Conservation (phyloP, 345 rosid species). For the Salix caprea region DNA sequence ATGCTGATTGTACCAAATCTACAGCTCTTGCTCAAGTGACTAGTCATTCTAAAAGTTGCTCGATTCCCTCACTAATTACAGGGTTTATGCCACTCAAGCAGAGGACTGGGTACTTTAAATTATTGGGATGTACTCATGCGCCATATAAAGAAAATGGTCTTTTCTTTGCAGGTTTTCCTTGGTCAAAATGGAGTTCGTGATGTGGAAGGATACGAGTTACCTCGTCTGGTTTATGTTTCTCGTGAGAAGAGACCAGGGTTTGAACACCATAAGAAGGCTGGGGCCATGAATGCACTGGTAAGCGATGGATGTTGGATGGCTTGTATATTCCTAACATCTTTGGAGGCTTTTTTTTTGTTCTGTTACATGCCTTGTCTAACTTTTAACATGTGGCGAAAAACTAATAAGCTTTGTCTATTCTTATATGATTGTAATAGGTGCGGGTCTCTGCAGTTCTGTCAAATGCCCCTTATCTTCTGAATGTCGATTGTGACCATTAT, state of each 20-base stretch:
- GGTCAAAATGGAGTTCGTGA: slow-evolving; percentile 78
- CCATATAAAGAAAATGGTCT: slow-evolving; percentile 3
- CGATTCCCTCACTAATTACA: background rate
- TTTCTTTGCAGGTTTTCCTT: slow-evolving; percentile 69
- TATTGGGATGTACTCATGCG: background rate
- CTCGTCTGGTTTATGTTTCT: slow-evolving; percentile 90
- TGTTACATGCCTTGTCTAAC: background rate
- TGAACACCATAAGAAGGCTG: slow-evolving; percentile 98
- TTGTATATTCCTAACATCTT: background rate
- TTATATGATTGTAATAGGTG: slow-evolving; percentile 36
- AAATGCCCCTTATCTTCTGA: slow-evolving; percentile 86
- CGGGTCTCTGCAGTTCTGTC: slow-evolving; percentile 94
- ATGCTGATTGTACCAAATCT: background rate
- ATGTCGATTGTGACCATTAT: slow-evolving; percentile 94
- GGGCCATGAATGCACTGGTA: slow-evolving; percentile 97
- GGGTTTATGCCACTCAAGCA: background rate
- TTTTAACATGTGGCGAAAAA: background rate
- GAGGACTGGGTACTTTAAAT: background rate
- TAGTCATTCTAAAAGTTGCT: background rate
- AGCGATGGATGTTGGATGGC: background rate
- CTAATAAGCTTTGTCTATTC: slow-evolving; percentile 3
- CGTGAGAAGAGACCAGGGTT: slow-evolving; percentile 99
- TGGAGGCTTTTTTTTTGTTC: background rate
- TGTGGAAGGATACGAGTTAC: slow-evolving; percentile 74
- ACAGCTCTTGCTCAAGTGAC: background rate